These are phyloP conservation scores for Geosiphon pyriformis DNA, from an alignment of 192 early-diverging fungal species.

Conservation along the genomic window DNA sequence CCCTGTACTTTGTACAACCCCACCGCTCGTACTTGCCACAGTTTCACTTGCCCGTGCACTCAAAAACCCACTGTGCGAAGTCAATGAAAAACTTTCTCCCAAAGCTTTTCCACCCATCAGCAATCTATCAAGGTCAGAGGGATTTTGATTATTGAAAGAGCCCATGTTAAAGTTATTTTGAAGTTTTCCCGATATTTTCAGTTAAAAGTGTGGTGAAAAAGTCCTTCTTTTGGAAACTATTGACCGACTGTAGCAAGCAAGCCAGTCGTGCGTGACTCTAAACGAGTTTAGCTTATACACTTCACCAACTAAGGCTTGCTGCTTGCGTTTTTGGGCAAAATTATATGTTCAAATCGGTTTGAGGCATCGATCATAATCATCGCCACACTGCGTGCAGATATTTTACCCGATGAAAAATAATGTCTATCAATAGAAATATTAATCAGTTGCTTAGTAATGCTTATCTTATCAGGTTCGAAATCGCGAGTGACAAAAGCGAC, in stretches of 20 bases:
- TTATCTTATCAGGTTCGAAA: no score
- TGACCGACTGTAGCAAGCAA: no score
- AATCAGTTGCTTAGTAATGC: no score
- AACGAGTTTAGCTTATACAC: not conserved
- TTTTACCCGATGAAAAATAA: no score
- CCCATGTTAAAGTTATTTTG: not conserved
- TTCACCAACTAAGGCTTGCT: no score
- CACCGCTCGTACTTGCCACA: not conserved
- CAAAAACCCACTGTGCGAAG: not conserved
- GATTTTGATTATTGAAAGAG: conserved; percentile 1
- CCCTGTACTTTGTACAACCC: not conserved
- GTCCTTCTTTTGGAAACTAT: not conserved
- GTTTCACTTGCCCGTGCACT: conserved; percentile 1
- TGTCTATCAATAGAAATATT: no score
- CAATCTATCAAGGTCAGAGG: conserved; percentile 1
- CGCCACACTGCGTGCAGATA: no score
- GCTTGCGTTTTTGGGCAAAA: no score
- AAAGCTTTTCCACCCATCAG: conserved; percentile 12
- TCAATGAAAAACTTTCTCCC: conserved; percentile 4
- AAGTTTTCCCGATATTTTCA: not conserved
- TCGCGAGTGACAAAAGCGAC: no score
- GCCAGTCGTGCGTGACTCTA: not conserved
- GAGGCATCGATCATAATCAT: no score
- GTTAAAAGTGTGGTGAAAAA: not conserved
- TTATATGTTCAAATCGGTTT: no score